A percentile compares a stretch with the other conserved stretches of the same genome.
Conservation (phyloP, 2,329 filamentous ascomycete genomes). For the Dothiorella sarmentorum region DNA sequence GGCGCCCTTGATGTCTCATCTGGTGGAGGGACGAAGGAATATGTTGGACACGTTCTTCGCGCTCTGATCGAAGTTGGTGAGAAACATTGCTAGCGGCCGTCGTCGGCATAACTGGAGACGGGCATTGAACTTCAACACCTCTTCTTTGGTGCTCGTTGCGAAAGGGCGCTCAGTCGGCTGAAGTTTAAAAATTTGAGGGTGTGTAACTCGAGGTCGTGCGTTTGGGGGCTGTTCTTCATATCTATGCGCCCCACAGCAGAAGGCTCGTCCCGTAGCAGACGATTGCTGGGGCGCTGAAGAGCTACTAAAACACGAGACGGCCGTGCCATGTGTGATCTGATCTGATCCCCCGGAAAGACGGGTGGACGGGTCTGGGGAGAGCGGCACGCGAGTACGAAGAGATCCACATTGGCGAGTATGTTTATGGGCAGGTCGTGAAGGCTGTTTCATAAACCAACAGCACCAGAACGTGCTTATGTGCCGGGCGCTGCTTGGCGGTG, state of each 20-base stretch:
- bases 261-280: neutral
- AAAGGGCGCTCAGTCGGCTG: neutral
- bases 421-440: neutral
- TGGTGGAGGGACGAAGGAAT: neutral
- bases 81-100: constrained; percentile 1
- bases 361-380: neutral
- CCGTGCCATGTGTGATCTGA: constrained; percentile 2
- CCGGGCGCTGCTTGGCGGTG: constrained; percentile 7
- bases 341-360: neutral
- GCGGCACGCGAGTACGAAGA: constrained; percentile 7
- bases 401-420: neutral
- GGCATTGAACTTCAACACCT: constrained; percentile 12
- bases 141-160: neutral
- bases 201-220: too few species aligned
- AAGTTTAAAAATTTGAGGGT: neutral
- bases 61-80: neutral
- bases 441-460: neutral
- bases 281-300: neutral
- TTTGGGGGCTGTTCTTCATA: too few species aligned
- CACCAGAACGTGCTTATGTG: constrained; percentile 5
- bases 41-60: neutral
- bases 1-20: neutral
- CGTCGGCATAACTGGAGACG: constrained; percentile 1
- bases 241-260: neutral
- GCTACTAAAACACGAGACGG: constrained; percentile 1